phyloP scores from a whole-genome alignment of 1,284 basidiomycete species.

The Papiliotrema flavescens region DNA sequence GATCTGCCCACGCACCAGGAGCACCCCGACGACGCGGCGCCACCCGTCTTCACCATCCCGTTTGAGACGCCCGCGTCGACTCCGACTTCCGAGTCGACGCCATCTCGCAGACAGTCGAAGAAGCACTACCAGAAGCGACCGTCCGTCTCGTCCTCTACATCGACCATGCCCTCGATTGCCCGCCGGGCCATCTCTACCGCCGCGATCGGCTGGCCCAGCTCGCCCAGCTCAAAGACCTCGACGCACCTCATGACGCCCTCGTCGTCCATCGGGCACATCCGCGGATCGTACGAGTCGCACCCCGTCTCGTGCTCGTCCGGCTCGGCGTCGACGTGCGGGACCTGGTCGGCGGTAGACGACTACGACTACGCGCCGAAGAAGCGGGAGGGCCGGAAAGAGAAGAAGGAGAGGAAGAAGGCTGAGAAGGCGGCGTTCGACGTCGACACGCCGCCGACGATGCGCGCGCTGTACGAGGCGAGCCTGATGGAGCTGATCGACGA shows the following conservation, averaged over 20 bases:
- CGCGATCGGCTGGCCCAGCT: background rate
- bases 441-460: constrained; percentile 23
- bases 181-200: background rate
- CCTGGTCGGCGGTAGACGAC: constrained; percentile 13
- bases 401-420: constrained; percentile 20
- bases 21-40: background rate
- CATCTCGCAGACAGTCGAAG: background rate
- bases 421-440: constrained; percentile 33
- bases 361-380: background rate
- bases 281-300: background rate
- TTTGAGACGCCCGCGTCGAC: background rate
- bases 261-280: background rate
- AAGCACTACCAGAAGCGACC: no score
- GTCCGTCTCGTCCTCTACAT: background rate
- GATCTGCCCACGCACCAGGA: background rate
- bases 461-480: constrained; percentile 58
- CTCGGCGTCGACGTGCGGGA: constrained; percentile 12
- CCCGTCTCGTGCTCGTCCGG: constrained; percentile 2
- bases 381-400: constrained; percentile 22
- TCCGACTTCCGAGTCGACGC: background rate
- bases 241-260: constrained; percentile 1
- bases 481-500: constrained; percentile 63
- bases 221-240: background rate
- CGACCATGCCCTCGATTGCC: background rate
- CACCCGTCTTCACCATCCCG: no score